Base-by-base conservation (phyloP, 164 flowering plant species). In the Annona cherimola region DNA sequence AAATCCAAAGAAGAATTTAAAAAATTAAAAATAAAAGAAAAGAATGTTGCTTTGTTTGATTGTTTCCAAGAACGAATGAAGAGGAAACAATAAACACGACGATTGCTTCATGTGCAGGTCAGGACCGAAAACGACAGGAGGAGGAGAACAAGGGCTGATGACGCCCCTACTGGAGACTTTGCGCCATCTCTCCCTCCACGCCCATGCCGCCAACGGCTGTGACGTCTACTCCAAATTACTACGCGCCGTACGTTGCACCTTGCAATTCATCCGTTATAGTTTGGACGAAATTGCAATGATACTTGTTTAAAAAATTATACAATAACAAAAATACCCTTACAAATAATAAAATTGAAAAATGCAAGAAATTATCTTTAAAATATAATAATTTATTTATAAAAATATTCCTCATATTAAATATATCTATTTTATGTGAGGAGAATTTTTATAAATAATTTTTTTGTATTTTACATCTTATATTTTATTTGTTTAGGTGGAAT, bases 111-210 rank as follows among this genome's bases (percentile, higher is more conserved):
- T 26, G 35, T 62, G 79, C 74, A 83, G 85, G 60, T 45, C 7
- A 35, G 66, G 42, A 4, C 45, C 74, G 70, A 70, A 78, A 59
- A 79, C 71, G 74, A 71, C 68, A 74, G 79, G 77, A 40, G 74
- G 75, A 3, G 77, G 74, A 74, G 79, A 76, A 40, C 74, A 76
- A 8, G 57, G 57, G 35, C 84, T 90, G 0, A 63, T 82, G 0
- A 78, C 69, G 42, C 75, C 77, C 6, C 55, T 90, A 65, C 74
- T 83, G 4, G 76, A 73, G 61, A 87, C 87, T 60, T 66, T 92
- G 14, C 77, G 80, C 20, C 77, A 83, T 1, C 78, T 88, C 66
- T 84, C 92, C 1, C 57, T 81, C 79, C 88, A 84, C 5, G 68
- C 79, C 4, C 61, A 84, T 26, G 71, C 79, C 69, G 82, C 82